phyloP scores from a whole-genome alignment of 495 filamentous ascomycete genomes.

The Podospora pseudopauciseta region DNA sequence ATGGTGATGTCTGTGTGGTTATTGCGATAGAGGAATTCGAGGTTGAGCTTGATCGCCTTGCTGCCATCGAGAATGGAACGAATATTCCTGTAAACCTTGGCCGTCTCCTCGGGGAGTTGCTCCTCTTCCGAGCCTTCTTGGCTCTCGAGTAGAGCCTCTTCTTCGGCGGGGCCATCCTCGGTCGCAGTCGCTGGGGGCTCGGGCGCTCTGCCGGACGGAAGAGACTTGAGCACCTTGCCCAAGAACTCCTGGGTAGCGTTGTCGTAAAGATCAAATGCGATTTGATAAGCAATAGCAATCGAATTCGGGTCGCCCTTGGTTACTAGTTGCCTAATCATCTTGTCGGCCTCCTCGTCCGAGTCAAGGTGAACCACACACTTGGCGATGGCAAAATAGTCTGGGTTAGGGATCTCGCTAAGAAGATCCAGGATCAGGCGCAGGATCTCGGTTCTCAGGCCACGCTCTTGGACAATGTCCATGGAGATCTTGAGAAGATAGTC shows the following conservation, averaged over 20 bases:
- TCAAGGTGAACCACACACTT: conserved; percentile 97
- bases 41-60: conserved; percentile 85
- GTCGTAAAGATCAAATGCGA: conserved; percentile 96
- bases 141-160: conserved; percentile 41
- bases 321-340: conserved; percentile 77
- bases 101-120: conserved; percentile 44
- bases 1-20: conserved; percentile 80
- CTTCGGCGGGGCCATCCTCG: conserved; percentile 47
- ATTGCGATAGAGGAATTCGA: conserved; percentile 94
- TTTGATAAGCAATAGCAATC: conserved; percentile 87
- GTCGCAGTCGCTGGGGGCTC: conserved; percentile 49
- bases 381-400: conserved; percentile 96
- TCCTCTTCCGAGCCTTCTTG: conserved; percentile 34
- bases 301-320: conserved; percentile 71
- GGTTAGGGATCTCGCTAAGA: conserved; percentile 79
- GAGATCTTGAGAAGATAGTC: conserved; percentile 95
- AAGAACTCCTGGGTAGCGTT: conserved; percentile 98
- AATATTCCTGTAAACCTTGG: conserved; percentile 70
- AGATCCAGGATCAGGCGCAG: conserved; percentile 82
- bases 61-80: conserved; percentile 83
- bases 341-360: conserved; percentile 86
- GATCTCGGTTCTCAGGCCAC: conserved; percentile 74
- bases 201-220: conserved; percentile 59
- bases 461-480: conserved; percentile 96
- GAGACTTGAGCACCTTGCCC: conserved; percentile 76